Evolutionary conservation across 2,329 filamentous ascomycete genomes (phyloP), one percentile per base, ranked within the genome.

Genomic region (Trichoderma guizhouense): DNA sequence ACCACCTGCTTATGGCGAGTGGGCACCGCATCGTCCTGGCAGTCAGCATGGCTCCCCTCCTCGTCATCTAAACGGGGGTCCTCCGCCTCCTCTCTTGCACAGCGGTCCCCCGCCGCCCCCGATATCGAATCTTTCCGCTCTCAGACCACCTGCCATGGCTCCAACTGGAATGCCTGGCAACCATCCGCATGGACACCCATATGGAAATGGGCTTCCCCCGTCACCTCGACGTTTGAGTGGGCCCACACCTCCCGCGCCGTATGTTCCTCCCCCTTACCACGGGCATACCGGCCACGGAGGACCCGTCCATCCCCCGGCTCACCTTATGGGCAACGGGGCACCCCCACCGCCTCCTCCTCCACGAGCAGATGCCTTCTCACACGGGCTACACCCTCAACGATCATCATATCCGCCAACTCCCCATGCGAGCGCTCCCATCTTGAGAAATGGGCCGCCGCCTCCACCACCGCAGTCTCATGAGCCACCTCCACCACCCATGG

Each of bases 61-160:
- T 32, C 83, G 84, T 68, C 84, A 87, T 55, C 76, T 88, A 60
- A 90, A 88, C 75, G 85, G 86, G 43, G 86, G 78, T 9, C 79
- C 78, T 26, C 80, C 81, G 14, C 79, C 78, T 39, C 80, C 81
- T 15, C 73, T 77, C n/a, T 76, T 81, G 63, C 79, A 80, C 51
- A 76, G 76, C 64, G 75, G 71, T 11, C 76, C 76, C 11, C 77
- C 79, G 74, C 66, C 66, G 30, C 66, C 67, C 12, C 73, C 78
- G 3, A 73, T 80, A 28, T 76, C 78, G n/a, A 77, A 80, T 43
- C 78, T 86, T 21, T 82, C 84, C 15, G 80, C 85, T 26, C 82
- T 89, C 18, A 84, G 86, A 9, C 87, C 87, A 4, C 86, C 86
- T 30, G 82, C 85, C 7, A 77, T 85, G 72, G 78, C 81, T 18